These are phyloP conservation scores for Fusarium nurragi DNA, from an alignment of 2,329 filamentous ascomycete species.

Conservation along the genomic window DNA sequence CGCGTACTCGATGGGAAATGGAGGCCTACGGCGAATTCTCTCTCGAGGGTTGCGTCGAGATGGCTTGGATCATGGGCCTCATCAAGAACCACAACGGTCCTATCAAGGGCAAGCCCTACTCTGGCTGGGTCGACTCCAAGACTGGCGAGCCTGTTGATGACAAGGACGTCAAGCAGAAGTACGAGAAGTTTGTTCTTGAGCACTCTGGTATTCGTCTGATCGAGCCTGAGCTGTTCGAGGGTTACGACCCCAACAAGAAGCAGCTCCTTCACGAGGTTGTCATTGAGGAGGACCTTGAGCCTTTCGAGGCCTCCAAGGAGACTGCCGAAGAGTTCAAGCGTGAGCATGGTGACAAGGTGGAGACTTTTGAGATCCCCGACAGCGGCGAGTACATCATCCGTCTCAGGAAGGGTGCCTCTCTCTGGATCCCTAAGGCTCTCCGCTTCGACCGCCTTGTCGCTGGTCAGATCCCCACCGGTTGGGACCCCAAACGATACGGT, in stretches of 20 bases:
- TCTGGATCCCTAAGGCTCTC: constrained; percentile 96
- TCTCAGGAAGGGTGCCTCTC: constrained; percentile 92
- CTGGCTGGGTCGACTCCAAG: constrained; percentile 96
- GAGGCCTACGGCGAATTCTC: constrained; percentile 97
- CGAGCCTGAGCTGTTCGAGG: constrained; percentile 94
- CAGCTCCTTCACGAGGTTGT: constrained; percentile 97
- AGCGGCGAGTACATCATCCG: constrained; percentile 94
- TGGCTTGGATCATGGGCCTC: constrained; percentile 99
- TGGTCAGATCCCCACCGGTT: constrained; percentile 95
- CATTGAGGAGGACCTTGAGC: constrained; percentile 95
- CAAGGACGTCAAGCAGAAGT: constrained; percentile 97
- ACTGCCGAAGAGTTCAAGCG: constrained; percentile 97
- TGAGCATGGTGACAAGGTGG: constrained; percentile 96
- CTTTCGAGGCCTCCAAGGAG: constrained; percentile 97
- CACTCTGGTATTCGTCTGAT: constrained; percentile 98
- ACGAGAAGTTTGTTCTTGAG: constrained; percentile 95
- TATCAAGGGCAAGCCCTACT: constrained; percentile 95
- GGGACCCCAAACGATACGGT: constrained; percentile 96
- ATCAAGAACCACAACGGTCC: constrained; percentile 98
- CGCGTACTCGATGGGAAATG: constrained; percentile 98
- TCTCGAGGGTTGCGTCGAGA: constrained; percentile 96
- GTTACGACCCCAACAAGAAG: constrained; percentile 98
- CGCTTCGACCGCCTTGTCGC: constrained; percentile 97
- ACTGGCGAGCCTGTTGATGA: constrained; percentile 95
- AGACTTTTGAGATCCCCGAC: constrained; percentile 94